Evolutionary conservation across 768 basidiomycete species (phyloP).

Genomic region (Astraeus odoratus): DNA sequence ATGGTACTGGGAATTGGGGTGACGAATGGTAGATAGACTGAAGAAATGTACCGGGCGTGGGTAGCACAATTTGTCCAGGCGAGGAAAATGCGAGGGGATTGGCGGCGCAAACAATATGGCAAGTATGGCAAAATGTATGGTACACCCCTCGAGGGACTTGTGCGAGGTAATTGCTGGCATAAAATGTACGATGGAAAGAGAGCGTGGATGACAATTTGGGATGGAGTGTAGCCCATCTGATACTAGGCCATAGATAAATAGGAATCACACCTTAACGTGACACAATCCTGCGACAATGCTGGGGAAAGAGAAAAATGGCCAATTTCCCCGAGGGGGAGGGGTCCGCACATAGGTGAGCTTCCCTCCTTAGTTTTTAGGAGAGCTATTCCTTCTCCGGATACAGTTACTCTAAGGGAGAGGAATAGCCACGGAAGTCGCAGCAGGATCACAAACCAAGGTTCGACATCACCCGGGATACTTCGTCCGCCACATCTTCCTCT

Average conservation of each 20-base stretch:
- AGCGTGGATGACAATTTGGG: neutral
- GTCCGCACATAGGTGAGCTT: slow-evolving; percentile 2
- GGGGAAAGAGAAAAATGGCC: neutral
- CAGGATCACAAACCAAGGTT: slow-evolving; percentile 54
- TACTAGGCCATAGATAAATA: slow-evolving; percentile 30
- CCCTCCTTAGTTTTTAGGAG: slow-evolving; percentile 2
- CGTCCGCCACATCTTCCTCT: slow-evolving; percentile 58
- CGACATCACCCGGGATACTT: slow-evolving; percentile 72
- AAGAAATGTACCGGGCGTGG: slow-evolving; percentile 3
- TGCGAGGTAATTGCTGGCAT: neutral
- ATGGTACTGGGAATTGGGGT: neutral
- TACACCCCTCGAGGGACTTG: slow-evolving; percentile 1
- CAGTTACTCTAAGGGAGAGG: slow-evolving; percentile 3
- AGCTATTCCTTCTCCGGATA: neutral
- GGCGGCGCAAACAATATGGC: slow-evolving; percentile 1
- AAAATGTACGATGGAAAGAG: neutral
- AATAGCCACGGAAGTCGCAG: slow-evolving; percentile 4
- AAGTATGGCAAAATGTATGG: neutral
- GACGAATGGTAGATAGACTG: neutral
- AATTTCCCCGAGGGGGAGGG: no score
- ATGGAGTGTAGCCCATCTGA: slow-evolving; percentile 16
- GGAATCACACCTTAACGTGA: slow-evolving; percentile 22
- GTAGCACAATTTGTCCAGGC: slow-evolving; percentile 11
- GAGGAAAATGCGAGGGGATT: slow-evolving; percentile 5
- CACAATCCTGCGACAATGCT: slow-evolving; percentile 15